These are phyloP conservation scores for Davidsoniella virescens DNA, from an alignment of 2,329 filamentous ascomycete genomes.

Conservation along the genomic window DNA sequence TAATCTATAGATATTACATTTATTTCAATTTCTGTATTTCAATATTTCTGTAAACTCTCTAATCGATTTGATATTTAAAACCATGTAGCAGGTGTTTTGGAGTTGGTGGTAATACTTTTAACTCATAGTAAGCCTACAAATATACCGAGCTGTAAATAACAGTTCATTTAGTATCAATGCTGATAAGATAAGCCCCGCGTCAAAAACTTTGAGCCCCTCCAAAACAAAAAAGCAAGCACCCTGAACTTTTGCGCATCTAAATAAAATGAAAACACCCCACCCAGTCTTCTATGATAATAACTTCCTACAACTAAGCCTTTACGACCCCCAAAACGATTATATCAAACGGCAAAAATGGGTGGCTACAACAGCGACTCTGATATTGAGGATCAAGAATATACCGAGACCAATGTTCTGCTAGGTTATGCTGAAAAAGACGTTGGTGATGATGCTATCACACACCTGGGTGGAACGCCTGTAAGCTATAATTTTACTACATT, in stretches of 20 bases:
- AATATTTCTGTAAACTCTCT: too few relatives aligned
- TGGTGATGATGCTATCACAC: slow-evolving; percentile 69
- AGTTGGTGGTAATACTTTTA: too few relatives aligned
- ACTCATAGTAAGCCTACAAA: too few relatives aligned
- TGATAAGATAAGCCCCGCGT: slow-evolving; percentile 20
- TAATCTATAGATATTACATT: slow-evolving; percentile 7
- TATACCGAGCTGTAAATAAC: too few relatives aligned
- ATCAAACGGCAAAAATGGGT: slow-evolving; percentile 34
- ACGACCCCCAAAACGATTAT: neutral
- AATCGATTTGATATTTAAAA: too few relatives aligned
- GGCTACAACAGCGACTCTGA: slow-evolving; percentile 77
- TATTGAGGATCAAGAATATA: slow-evolving; percentile 50
- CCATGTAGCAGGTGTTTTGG: too few relatives aligned
- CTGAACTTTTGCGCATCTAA: neutral
- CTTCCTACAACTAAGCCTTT: neutral
- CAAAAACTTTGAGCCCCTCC: slow-evolving; percentile 28
- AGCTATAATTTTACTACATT: slow-evolving; percentile 19
- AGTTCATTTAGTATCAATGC: neutral
- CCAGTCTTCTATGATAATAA: neutral
- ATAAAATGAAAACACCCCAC: neutral
- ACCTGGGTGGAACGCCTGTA: slow-evolving; percentile 77
- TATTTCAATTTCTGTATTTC: too few relatives aligned
- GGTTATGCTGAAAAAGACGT: slow-evolving; percentile 74
- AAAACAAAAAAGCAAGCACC: slow-evolving; percentile 7
- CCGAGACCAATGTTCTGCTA: slow-evolving; percentile 73